A percentile compares a stretch with the other conserved stretches of the same genome.
These are phyloP conservation scores for Metschnikowia reukaufii DNA, from an alignment of 805 yeast species.

Conservation along the genomic window DNA sequence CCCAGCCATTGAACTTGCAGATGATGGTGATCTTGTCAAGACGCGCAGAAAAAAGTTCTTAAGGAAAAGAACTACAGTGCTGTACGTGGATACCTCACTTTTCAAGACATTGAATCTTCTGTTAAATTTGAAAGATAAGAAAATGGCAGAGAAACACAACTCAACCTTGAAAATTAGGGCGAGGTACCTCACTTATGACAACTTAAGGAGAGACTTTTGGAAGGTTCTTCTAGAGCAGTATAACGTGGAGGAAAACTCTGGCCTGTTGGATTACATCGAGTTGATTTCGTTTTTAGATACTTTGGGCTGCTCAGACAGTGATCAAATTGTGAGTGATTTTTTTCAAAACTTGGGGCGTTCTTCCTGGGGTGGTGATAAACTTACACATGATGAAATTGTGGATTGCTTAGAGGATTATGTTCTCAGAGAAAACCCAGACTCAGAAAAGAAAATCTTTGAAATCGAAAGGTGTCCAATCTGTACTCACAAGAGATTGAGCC, in stretches of 20 bases:
- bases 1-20: slow-evolving; percentile 25
- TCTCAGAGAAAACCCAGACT: slow-evolving; percentile 15
- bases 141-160: slow-evolving; percentile 37
- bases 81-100: slow-evolving; percentile 39
- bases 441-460: slow-evolving; percentile 48
- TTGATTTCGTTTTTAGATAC: slow-evolving; percentile 63
- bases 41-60: slow-evolving; percentile 30
- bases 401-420: slow-evolving; percentile 47
- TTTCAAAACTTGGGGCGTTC: slow-evolving; percentile 46
- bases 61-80: slow-evolving; percentile 30
- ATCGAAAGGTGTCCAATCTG: slow-evolving; percentile 82
- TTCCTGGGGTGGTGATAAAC: slow-evolving; percentile 55
- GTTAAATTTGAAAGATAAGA: slow-evolving; percentile 30
- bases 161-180: slow-evolving; percentile 62
- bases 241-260: slow-evolving; percentile 37
- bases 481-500: slow-evolving; percentile 53
- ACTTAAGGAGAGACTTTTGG: slow-evolving; percentile 71
- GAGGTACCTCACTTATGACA: slow-evolving; percentile 64
- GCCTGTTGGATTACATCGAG: slow-evolving; percentile 55
- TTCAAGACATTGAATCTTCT: slow-evolving; percentile 43
- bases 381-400: slow-evolving; percentile 46
- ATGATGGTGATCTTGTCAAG: slow-evolving; percentile 33
- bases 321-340: slow-evolving; percentile 54
- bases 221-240: slow-evolving; percentile 55
- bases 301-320: slow-evolving; percentile 52